These are phyloP conservation scores for Monilinia laxa DNA, from an alignment of 2,329 filamentous ascomycete genomes.

Conservation along the genomic window DNA sequence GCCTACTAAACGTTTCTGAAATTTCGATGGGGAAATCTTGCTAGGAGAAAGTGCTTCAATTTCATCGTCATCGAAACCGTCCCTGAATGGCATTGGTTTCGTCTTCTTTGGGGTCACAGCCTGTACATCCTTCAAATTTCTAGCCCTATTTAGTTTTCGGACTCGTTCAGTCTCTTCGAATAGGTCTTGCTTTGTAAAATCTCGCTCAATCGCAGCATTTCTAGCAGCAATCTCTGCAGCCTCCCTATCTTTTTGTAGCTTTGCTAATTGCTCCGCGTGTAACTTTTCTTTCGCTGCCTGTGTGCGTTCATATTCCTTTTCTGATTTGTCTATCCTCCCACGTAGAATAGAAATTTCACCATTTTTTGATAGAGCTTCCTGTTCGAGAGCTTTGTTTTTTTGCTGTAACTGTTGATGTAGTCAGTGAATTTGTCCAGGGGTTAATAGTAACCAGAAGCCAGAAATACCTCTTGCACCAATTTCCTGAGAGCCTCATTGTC, in stretches of 20 bases:
- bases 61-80: slow-evolving; percentile 69
- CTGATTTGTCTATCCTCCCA: slow-evolving; percentile 62
- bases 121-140: slow-evolving; percentile 42
- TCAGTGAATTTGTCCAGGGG: slow-evolving; percentile 19
- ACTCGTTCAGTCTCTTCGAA: slow-evolving; percentile 54
- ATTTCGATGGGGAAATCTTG: slow-evolving; percentile 48
- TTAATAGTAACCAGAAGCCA: slow-evolving; percentile 13
- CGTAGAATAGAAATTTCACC: slow-evolving; percentile 77
- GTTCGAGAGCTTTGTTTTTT: slow-evolving; percentile 54
- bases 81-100: slow-evolving; percentile 56
- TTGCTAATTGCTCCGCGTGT: slow-evolving; percentile 62
- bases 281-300: slow-evolving; percentile 61
- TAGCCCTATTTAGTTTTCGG: slow-evolving; percentile 45
- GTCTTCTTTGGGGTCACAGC: slow-evolving; percentile 63
- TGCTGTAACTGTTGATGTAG: slow-evolving; percentile 44
- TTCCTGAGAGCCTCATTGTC: slow-evolving; percentile 32
- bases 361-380: slow-evolving; percentile 60
- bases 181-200: slow-evolving; percentile 72
- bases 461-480: slow-evolving; percentile 36
- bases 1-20: slow-evolving; percentile 43
- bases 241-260: slow-evolving; percentile 63
- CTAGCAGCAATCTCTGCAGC: slow-evolving; percentile 64
- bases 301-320: slow-evolving; percentile 62
- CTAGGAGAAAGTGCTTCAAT: slow-evolving; percentile 50
- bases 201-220: slow-evolving; percentile 64